phyloP scores from a whole-genome alignment of 345 rosid genomes.

The Ricinus communis region DNA sequence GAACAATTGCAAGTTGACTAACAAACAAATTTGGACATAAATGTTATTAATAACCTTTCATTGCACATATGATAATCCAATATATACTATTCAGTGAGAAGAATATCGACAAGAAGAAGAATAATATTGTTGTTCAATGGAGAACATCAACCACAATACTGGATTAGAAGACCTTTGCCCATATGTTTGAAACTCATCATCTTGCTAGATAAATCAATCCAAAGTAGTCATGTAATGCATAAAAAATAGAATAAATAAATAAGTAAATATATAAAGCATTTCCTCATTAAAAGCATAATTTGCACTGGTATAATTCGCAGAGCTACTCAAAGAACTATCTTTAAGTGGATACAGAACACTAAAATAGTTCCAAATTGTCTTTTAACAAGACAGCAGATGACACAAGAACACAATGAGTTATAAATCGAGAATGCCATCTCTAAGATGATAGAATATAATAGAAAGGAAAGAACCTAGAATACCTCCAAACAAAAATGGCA shows the following conservation, averaged over 20 bases:
- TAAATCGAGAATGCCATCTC: not conserved
- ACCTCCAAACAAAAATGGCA: not conserved
- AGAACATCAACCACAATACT: not conserved
- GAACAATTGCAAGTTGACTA: not conserved
- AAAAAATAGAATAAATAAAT: not conserved
- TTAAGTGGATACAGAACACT: not conserved
- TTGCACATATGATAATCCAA: not conserved
- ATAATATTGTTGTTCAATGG: not conserved
- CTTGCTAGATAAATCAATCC: not conserved
- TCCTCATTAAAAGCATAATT: not conserved
- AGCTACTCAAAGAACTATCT: not conserved
- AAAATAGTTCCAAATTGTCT: not conserved
- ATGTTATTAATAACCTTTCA: not conserved
- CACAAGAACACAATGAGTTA: not conserved
- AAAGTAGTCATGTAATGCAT: not conserved
- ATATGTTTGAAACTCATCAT: not conserved
- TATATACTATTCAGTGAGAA: not conserved
- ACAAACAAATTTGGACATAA: not conserved
- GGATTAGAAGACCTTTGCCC: not conserved
- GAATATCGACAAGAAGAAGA: not conserved
- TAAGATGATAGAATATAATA: not conserved
- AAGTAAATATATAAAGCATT: not conserved
- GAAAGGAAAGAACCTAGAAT: not conserved
- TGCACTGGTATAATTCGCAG: not conserved
- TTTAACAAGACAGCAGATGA: not conserved